These are phyloP conservation scores for Penicillium paxilli DNA, from an alignment of 495 filamentous ascomycete genomes.

Conservation along the genomic window DNA sequence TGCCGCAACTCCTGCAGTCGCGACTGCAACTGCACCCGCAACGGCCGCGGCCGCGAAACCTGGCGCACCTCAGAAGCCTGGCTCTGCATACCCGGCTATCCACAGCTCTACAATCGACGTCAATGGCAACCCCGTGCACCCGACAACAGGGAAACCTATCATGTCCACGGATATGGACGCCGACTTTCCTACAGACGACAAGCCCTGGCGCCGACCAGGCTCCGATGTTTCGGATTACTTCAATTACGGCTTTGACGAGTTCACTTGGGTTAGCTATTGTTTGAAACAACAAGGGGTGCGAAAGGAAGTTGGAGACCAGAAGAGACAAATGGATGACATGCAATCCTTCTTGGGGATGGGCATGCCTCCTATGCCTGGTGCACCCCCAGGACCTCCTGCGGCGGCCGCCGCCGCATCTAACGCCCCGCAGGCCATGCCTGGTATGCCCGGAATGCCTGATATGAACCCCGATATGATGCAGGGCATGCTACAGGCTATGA, in stretches of 20 bases:
- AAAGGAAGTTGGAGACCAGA: slow-evolving; percentile 70
- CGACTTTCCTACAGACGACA: slow-evolving; percentile 77
- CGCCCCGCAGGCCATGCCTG: slow-evolving; percentile 55
- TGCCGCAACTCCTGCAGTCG: slow-evolving; percentile 41
- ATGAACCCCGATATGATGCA: slow-evolving; percentile 76
- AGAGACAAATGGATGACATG: slow-evolving; percentile 87
- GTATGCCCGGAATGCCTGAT: slow-evolving; percentile 69
- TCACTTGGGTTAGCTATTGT: slow-evolving; percentile 96
- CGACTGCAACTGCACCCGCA: slow-evolving; percentile 33
- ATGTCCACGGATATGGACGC: slow-evolving; percentile 70
- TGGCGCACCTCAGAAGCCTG: slow-evolving; percentile 46
- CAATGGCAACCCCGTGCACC: slow-evolving; percentile 76
- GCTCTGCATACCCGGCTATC: slow-evolving; percentile 61
- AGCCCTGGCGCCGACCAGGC: slow-evolving; percentile 96
- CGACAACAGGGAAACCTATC: slow-evolving; percentile 71
- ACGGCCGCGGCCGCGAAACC: slow-evolving; percentile 45
- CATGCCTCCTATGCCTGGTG: slow-evolving; percentile 69
- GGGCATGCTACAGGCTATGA: slow-evolving; percentile 79
- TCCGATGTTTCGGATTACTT: slow-evolving; percentile 96
- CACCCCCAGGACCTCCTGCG: slow-evolving; percentile 38
- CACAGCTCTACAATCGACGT: slow-evolving; percentile 83
- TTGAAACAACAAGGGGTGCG: slow-evolving; percentile 79
- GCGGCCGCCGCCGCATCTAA: slow-evolving; percentile 36
- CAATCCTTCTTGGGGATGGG: slow-evolving; percentile 78
- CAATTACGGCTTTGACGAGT: slow-evolving; percentile 99